These are phyloP conservation scores for Cladophialophora chaetospira DNA, from an alignment of 2,329 filamentous ascomycete species.

Conservation along the genomic window DNA sequence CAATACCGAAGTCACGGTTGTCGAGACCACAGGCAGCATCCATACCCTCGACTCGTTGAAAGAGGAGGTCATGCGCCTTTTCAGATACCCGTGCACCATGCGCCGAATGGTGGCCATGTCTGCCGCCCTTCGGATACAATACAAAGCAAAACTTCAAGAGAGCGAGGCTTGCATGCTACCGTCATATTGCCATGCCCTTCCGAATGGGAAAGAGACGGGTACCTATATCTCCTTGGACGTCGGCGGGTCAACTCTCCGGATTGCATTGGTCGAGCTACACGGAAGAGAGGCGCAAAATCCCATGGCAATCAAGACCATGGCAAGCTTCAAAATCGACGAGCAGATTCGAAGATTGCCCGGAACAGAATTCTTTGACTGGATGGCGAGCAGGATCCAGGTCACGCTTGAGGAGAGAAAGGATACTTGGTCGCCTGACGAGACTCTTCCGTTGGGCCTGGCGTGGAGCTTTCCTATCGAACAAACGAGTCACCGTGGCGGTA, in stretches of 20 bases:
- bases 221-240: constrained; percentile 65
- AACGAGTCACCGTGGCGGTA: constrained; percentile 60
- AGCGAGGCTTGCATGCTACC: constrained; percentile 66
- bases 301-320: constrained; percentile 59
- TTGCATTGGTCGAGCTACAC: constrained; percentile 60
- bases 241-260: constrained; percentile 66
- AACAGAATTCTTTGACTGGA: constrained; percentile 66
- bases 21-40: constrained; percentile 18
- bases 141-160: constrained; percentile 55
- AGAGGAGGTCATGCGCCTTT: constrained; percentile 40
- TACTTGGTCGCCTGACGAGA: constrained; percentile 31
- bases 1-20: constrained; percentile 22
- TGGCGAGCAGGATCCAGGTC: constrained; percentile 61
- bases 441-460: constrained; percentile 61
- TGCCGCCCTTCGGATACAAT: constrained; percentile 52
- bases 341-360: constrained; percentile 57
- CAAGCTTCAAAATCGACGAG: constrained; percentile 59
- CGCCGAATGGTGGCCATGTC: constrained; percentile 46
- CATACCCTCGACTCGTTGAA: constrained; percentile 39
- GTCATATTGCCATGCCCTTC: constrained; percentile 64
- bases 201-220: constrained; percentile 60
- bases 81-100: constrained; percentile 38
- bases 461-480: constrained; percentile 70
- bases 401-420: constrained; percentile 52
- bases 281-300: constrained; percentile 49